Base-by-base conservation (phyloP, 805 yeast genomes). In the Ogataea paraovalis region DNA sequence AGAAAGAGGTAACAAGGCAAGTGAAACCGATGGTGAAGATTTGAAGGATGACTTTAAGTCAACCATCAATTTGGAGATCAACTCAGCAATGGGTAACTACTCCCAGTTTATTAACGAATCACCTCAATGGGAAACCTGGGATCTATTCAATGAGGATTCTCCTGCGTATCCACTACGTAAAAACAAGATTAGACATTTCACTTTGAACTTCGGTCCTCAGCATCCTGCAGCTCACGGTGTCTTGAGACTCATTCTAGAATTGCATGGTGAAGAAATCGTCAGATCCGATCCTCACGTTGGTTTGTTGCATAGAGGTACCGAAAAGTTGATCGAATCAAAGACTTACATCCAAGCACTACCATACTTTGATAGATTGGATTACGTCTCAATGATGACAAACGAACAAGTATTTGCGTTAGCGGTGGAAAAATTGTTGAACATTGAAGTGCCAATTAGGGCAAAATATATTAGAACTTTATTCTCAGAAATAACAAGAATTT, bases 191-290 rank as follows among this genome's bases (percentile, higher is more conserved):
- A 82, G 96, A 67, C 95, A 87, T 65, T 88, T 87, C 73, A 87
- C 96, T 43, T 82, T 88, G 65, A 88, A 88, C 70, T 87, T 87
- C 65, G 96, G 96, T 33, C 96, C 96, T 42, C 96, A 87, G 71
- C 96, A 87, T 73, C 96, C 96, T 21, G 96, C 96, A 52, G 96
- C 96, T 25, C 96, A 87, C 72, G 96, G 96, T 57, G 96, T 87
- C 69, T 74, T 87, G 73, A 79, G 96, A 65, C 75, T 87, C 67
- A 88, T 87, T 67, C 73, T 87, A 62, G 96, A 87, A 71, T 77
- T 87, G 52, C 86, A 85, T 62, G 96, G 96, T 57, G 96, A 87
- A 69, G 96, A 87, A 68, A 84, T 88, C 58, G 79, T 88, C 42
- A 78, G 96, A 58, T 75, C 91, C 4, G 96, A 87, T 65, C 96